These are phyloP conservation scores for Olyra latifolia DNA, from an alignment of 176 grass and related monocot genomes.

Conservation along the genomic window DNA sequence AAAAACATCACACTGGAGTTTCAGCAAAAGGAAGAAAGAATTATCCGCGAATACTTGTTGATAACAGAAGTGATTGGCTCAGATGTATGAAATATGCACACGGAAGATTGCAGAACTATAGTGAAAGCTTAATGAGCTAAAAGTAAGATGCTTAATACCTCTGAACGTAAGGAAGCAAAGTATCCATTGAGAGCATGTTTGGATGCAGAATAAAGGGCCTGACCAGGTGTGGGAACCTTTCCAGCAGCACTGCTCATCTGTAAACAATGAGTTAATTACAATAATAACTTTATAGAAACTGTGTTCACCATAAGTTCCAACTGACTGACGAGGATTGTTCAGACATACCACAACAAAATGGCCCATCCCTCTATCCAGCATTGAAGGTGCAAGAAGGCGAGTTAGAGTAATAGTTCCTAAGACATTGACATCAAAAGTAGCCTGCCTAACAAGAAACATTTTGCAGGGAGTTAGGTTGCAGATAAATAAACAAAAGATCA, in stretches of 20 bases:
- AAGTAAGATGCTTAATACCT: constrained; percentile 44
- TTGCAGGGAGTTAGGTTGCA: constrained; percentile 6
- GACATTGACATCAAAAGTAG: constrained; percentile 79
- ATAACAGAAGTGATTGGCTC: neutral
- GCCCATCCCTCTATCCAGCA: constrained; percentile 92
- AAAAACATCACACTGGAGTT: neutral
- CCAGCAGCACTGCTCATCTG: constrained; percentile 99
- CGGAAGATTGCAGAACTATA: neutral
- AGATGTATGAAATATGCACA: neutral
- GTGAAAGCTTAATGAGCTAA: neutral
- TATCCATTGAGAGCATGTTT: constrained; percentile 99
- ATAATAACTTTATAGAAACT: constrained; percentile 19
- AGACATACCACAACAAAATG: constrained; percentile 93
- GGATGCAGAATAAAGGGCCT: constrained; percentile 83
- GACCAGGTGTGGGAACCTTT: constrained; percentile 85
- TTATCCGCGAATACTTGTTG: neutral
- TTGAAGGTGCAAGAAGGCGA: constrained; percentile 74
- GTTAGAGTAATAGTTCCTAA: constrained; percentile 81
- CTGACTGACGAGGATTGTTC: constrained; percentile 4
- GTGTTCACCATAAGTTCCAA: neutral
- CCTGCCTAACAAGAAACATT: constrained; percentile 45
- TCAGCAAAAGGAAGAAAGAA: neutral
- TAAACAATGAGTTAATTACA: constrained; percentile 32
- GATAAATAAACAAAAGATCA: constrained; percentile 8
- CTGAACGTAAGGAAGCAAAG: constrained; percentile 79